phyloP scores from a whole-genome alignment of 305 asterid species.

The Fraxinus albicans region DNA sequence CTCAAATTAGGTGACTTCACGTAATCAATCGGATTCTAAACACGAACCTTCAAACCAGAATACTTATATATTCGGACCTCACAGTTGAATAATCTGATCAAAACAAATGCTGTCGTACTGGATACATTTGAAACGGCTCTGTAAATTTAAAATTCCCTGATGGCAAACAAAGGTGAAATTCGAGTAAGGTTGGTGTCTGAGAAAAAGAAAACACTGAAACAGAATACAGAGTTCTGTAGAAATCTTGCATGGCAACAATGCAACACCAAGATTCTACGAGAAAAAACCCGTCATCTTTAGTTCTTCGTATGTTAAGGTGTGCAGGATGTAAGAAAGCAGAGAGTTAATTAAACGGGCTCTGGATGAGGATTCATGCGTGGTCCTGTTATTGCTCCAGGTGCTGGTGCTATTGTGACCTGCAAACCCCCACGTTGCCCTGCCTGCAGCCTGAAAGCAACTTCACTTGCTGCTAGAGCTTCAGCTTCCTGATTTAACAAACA shows the following conservation, averaged over 20 bases:
- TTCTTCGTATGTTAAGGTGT: neutral
- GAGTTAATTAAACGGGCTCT: constrained; percentile 8
- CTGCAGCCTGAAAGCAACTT: constrained; percentile 51
- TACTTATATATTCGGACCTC: neutral
- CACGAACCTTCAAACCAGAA: neutral
- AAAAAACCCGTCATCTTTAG: neutral
- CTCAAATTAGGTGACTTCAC: neutral
- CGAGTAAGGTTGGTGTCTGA: neutral
- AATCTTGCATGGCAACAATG: neutral
- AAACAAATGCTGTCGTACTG: neutral
- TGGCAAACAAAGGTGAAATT: neutral
- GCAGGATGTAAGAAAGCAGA: constrained; percentile 19
- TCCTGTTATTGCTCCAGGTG: constrained; percentile 29
- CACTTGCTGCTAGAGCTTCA: constrained; percentile 47
- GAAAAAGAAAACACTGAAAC: neutral
- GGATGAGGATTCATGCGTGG: constrained; percentile 15
- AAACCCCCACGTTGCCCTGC: constrained; percentile 48
- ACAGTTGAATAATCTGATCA: neutral
- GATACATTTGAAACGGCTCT: neutral
- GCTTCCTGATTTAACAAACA: constrained; percentile 38
- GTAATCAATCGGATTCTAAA: neutral
- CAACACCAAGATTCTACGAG: neutral
- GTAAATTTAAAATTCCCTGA: neutral
- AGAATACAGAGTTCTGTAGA: neutral
- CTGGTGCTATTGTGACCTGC: constrained; percentile 45